Base-by-base conservation (phyloP, 345 rosid species). In the Salix viminalis region DNA sequence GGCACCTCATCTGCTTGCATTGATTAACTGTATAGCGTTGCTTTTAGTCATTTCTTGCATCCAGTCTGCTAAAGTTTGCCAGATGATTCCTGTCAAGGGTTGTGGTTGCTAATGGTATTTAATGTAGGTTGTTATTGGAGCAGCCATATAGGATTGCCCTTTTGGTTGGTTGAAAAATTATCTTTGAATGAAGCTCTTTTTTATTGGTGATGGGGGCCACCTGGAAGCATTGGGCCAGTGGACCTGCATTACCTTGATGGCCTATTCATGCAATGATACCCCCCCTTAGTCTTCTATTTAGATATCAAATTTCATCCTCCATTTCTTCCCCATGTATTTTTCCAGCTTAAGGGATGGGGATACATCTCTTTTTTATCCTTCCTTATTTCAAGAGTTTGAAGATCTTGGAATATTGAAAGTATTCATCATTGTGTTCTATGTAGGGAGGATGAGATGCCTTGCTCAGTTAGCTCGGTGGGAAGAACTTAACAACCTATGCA, bases 401-500 rank as follows among this genome's bases (percentile, higher is more conserved):
- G 16, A 16, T 79, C 54, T 50, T 36, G 56, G 11, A 7, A 3
- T 32, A 68, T 71, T 67, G 66, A 71, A 67, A 77, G 58, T 77
- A 50, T 84, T 75, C 44, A 60, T 78, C 71, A 67, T 70, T 60
- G 69, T 77, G 72, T 75, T 39, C 58, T 73, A 66, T 83, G 73
- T 75, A 96, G 99, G 99, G 79, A 84, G 93, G 81, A 93, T 96
- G 97, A 89, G 99, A 71, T 93, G 98, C 82, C 98, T 96, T 18
- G 99, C 98, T 77, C 96, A 98, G 66, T 86, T 96, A 85, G 99
- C 99, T 81, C 89, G 95, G 73, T 96, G 98, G 97, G 98, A 96
- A 83, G 99, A 96, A 79, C 94, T 96, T 77, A 93, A 87, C 89
- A 90, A 88, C 87, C 87, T 93, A 54, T 96, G 99, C 87, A 96